Base-by-base conservation (phyloP, 352 stramenopile species). In the Pythium guiyangense region DNA sequence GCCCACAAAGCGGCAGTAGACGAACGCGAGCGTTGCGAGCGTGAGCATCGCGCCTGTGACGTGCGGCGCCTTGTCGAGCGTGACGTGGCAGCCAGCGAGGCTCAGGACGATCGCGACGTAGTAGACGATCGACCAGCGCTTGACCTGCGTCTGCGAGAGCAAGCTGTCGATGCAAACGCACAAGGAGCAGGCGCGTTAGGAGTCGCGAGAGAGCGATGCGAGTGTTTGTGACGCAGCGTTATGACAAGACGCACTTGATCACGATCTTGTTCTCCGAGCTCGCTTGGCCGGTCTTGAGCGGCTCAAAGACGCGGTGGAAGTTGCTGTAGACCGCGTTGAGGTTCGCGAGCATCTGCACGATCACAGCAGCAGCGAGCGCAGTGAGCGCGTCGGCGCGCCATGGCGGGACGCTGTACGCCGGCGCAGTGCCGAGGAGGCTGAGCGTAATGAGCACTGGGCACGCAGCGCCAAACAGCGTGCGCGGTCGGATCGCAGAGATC, bases 261-360 rank as follows among this genome's bases (percentile, higher is more conserved):
- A 88, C 66, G 52, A 89, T 84, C 26, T 71, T 63, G 57, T 84
- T 66, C 60, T 86, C 59, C 49, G 62, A 25, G 57, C 50, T 37
- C 34, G 60, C 54, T 52, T 77, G 49, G 29, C 59, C 62, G n/a
- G 62, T 43, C 29, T 62, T 60, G 49, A 69, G 54, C 3, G 71
- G 69, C 44, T 75, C 61, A 43, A 92, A 71, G 3, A 76, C 63
- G 25, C 79, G 77, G 37, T 87, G 79, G 56, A 90, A 89, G 3
- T 80, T 88, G 69, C 66, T 73, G 69, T 90, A 90, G 29, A 90
- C 67, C 3, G 58, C 63, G 60, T 83, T 92, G 53, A 92, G 67
- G 39, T 92, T 92, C 15, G 70, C 75, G 9, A 88, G 57, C 59
- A 85, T 70, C 51, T 92, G 83, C 52, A 86, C 72, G 50, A 92